phyloP scores from a whole-genome alignment of 106 monocot species.

The Apostasia ramifera region DNA sequence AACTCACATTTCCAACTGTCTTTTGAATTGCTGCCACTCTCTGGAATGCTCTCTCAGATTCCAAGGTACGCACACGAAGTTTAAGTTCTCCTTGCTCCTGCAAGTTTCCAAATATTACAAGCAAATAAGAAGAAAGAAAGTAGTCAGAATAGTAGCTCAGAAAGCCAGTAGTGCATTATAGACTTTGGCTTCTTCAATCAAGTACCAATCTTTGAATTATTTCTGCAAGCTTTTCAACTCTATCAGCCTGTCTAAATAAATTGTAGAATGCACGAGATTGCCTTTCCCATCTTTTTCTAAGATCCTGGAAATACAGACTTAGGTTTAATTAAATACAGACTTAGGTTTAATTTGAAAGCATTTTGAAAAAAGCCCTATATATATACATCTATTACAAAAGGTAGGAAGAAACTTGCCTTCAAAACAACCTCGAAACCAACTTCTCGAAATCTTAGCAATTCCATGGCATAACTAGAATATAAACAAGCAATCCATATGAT shows the following conservation, averaged over 20 bases:
- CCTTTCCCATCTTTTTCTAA: constrained; percentile 91
- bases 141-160: background rate
- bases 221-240: constrained; percentile 92
- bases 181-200: background rate
- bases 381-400: constrained; percentile 5
- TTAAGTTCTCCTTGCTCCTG: constrained; percentile 99
- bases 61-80: constrained; percentile 84
- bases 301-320: constrained; percentile 40
- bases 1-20: constrained; percentile 87
- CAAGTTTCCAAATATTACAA: background rate
- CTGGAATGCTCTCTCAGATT: constrained; percentile 91
- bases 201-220: constrained; percentile 89
- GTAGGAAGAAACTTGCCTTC: constrained; percentile 46
- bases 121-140: background rate
- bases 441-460: constrained; percentile 86
- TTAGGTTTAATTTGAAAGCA: background rate
- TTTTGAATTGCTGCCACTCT: constrained; percentile 85
- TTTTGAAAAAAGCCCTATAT: too few species aligned
- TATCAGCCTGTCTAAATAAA: constrained; percentile 86
- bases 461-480: constrained; percentile 77
- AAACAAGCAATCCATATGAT: constrained; percentile 5
- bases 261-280: constrained; percentile 85
- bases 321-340: background rate
- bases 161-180: background rate
- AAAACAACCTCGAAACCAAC: constrained; percentile 89